A percentile compares a stretch with the other conserved stretches of the same genome.
These are phyloP conservation scores for Boletellus deceptivus DNA, from an alignment of 1,284 basidiomycete genomes.

Conservation along the genomic window DNA sequence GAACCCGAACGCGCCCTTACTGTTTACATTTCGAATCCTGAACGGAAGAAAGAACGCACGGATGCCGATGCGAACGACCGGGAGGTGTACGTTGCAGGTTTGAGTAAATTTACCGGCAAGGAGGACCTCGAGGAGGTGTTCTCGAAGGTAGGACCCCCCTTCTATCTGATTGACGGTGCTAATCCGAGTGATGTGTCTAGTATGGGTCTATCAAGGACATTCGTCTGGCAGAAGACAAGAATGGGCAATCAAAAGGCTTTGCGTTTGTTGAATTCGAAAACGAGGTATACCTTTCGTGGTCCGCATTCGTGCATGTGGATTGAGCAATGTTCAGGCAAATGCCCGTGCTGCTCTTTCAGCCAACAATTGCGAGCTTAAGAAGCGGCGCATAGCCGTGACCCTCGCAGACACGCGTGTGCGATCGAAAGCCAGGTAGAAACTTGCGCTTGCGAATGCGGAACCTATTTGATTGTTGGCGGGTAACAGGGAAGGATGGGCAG, in stretches of 20 bases:
- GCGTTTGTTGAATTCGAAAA: slow-evolving; percentile 92
- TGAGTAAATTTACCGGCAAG: slow-evolving; percentile 74
- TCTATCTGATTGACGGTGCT: slow-evolving; percentile 1
- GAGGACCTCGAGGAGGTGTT: slow-evolving; percentile 78
- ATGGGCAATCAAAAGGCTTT: slow-evolving; percentile 78
- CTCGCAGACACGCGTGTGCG: slow-evolving; percentile 73
- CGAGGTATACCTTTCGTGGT: slow-evolving; percentile 48
- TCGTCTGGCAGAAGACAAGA: slow-evolving; percentile 71
- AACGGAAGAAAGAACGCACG: slow-evolving; percentile 81
- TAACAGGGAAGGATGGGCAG: slow-evolving; percentile 42
- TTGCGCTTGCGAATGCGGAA: background rate
- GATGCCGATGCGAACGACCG: slow-evolving; percentile 81
- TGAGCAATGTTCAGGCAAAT: slow-evolving; percentile 49
- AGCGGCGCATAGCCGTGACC: slow-evolving; percentile 81
- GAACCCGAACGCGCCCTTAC: slow-evolving; percentile 65
- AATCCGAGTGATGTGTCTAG: slow-evolving; percentile 39
- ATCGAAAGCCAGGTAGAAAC: slow-evolving; percentile 48
- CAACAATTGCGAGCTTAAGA: slow-evolving; percentile 85
- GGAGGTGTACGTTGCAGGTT: slow-evolving; percentile 83
- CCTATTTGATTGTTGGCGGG: background rate
- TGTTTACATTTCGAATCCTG: slow-evolving; percentile 90
- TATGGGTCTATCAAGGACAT: slow-evolving; percentile 82
- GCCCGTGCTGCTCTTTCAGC: slow-evolving; percentile 72
- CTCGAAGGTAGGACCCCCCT: slow-evolving; percentile 50
- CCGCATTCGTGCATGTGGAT: background rate